Base-by-base conservation (phyloP, 192 early-diverging fungal genomes). In the Chytriomyces confervae region DNA sequence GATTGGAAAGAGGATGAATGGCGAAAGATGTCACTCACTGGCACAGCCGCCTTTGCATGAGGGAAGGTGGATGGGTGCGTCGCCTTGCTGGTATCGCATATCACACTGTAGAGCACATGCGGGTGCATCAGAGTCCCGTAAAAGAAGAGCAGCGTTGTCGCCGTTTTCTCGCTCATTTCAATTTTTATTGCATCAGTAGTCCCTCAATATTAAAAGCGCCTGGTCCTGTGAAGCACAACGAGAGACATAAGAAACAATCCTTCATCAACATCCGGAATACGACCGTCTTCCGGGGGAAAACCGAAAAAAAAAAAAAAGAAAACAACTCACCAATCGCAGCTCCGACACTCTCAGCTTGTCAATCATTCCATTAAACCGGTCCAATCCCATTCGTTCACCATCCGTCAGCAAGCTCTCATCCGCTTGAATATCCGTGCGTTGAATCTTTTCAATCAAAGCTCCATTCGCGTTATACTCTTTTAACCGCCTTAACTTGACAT, bases 391-490 rank as follows among this genome's bases (percentile, higher is more conserved):
- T n/a, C 73, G 50, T 27, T 87, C 86, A 18, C 63, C 66, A 11
- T 84, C 83, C 44, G 69, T 80, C 71, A 87, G 57, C 27, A 77
- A 50, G 23, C 69, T 75, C 48, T 73, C 78, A 27, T 82, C 83
- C 43, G 44, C 50, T 27, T 78, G 18, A 18, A 88, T 73, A 75
- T 88, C 86, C 9, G 61, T 50, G 9, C 86, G 80, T 20, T 77
- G 48, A 57, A 74, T 78, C 72, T 88, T 88, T 53, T 88, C 80
- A 66, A 88, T 71, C 53, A 88, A 65, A 9, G 60, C 24, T 20
- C 75, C 72, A 20, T 75, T 75, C 7, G 62, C 79, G 1, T 13
- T 66, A 13, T 78, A 57, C 68, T 88, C 84, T 24, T 77, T 77
- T 57, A 18, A 7, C 16, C 84, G 69, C 7, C 86, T 73, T 29